These are phyloP conservation scores for Hymenoscyphus scutula DNA, from an alignment of 2,329 filamentous ascomycete genomes.

Conservation along the genomic window DNA sequence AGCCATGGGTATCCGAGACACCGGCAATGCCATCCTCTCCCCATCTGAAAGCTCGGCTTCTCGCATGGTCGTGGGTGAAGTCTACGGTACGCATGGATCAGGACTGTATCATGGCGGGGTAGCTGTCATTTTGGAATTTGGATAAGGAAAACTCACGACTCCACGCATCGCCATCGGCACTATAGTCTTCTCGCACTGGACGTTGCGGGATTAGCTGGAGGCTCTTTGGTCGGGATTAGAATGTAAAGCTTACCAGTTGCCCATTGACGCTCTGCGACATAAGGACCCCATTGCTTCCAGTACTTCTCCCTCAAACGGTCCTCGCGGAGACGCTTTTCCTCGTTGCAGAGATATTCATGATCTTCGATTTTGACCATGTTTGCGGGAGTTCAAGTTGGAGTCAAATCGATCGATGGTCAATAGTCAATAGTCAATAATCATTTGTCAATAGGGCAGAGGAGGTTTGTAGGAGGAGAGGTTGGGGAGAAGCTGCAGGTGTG, in stretches of 20 bases:
- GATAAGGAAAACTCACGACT: conserved; percentile 65
- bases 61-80: conserved; percentile 89
- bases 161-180: conserved; percentile 88
- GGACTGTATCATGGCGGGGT: conserved; percentile 7
- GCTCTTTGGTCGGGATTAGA: background rate
- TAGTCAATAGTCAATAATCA: too few species aligned
- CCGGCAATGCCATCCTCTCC: conserved; percentile 96
- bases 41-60: conserved; percentile 88
- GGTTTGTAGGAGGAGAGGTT: background rate
- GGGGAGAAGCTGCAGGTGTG: background rate
- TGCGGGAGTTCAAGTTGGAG: too few species aligned
- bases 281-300: conserved; percentile 98
- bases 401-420: background rate
- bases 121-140: background rate
- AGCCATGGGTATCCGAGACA: conserved; percentile 86
- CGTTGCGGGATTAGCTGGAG: conserved; percentile 22
- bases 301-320: conserved; percentile 82
- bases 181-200: conserved; percentile 86
- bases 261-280: conserved; percentile 93
- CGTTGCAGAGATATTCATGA: conserved; percentile 81
- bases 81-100: conserved; percentile 52
- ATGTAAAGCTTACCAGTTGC: conserved; percentile 66
- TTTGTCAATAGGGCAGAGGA: too few species aligned
- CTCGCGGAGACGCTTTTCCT: conserved; percentile 86
- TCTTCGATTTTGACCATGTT: conserved; percentile 87